These are phyloP conservation scores for Rhizopus sp. DNA, from an alignment of 371 early-diverging fungal species.

Conservation along the genomic window DNA sequence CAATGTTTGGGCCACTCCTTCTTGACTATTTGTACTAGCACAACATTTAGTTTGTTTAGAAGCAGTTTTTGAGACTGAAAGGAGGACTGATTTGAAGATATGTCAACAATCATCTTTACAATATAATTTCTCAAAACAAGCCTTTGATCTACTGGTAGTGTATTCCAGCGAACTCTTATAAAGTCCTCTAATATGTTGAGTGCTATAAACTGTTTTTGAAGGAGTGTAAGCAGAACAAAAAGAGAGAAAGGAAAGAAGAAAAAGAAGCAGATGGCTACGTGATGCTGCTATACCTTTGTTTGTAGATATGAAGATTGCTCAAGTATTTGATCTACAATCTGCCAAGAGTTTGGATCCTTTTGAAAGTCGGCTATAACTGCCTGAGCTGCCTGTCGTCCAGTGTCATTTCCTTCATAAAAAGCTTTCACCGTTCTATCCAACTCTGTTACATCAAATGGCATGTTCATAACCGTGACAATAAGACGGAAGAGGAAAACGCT, in stretches of 20 bases:
- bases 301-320: constrained; percentile 73
- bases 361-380: constrained; percentile 84
- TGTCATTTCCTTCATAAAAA: constrained; percentile 22
- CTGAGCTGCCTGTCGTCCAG: constrained; percentile 77
- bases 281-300: constrained; percentile 74
- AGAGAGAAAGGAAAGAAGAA: background rate
- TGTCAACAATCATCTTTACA: constrained; percentile 78
- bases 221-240: too few relatives aligned
- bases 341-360: constrained; percentile 94
- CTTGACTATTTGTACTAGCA: constrained; percentile 96
- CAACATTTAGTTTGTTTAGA: constrained; percentile 85
- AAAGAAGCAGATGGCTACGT: background rate
- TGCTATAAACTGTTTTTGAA: constrained; percentile 80
- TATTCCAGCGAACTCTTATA: constrained; percentile 94
- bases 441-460: constrained; percentile 13
- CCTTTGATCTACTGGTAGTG: constrained; percentile 83
- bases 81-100: constrained; percentile 72
- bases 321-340: constrained; percentile 88
- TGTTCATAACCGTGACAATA: background rate
- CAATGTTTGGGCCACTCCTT: constrained; percentile 99
- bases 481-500: background rate
- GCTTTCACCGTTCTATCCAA: constrained; percentile 13
- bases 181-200: constrained; percentile 92
- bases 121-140: constrained; percentile 88
- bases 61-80: constrained; percentile 67